Evolutionary conservation across 1,284 basidiomycete genomes (phyloP).

Genomic region (Ustilago sp.): DNA sequence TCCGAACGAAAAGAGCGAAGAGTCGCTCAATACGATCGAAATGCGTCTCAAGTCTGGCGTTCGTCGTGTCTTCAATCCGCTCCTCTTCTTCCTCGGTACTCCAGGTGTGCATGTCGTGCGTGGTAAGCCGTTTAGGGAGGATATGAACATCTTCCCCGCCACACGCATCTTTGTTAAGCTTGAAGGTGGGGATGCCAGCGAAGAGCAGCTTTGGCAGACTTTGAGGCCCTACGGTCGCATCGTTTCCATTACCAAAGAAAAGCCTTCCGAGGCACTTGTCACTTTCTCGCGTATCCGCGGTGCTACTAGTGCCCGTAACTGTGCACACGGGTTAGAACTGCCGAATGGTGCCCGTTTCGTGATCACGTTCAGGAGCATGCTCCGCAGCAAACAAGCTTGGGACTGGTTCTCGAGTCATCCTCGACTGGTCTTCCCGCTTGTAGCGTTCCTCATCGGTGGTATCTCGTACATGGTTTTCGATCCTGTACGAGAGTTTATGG

Average conservation of each 20-base stretch:
- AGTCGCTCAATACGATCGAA: constrained; percentile 56
- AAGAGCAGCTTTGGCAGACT: constrained; percentile 63
- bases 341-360: constrained; percentile 75
- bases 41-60: constrained; percentile 47
- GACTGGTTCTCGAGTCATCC: constrained; percentile 89
- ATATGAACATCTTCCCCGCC: constrained; percentile 62
- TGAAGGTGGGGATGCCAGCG: constrained; percentile 52
- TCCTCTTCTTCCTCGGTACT: constrained; percentile 47
- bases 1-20: constrained; percentile 42
- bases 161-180: constrained; percentile 55
- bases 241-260: constrained; percentile 73
- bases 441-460: constrained; percentile 87
- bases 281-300: constrained; percentile 73
- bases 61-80: constrained; percentile 46
- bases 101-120: constrained; percentile 62
- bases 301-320: constrained; percentile 86
- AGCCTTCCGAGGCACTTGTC: constrained; percentile 49
- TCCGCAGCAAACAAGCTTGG: constrained; percentile 82
- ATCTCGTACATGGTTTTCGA: constrained; percentile 90
- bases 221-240: constrained; percentile 85
- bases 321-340: constrained; percentile 79
- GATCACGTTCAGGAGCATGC: constrained; percentile 78
- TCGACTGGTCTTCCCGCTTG: constrained; percentile 82
- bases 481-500: constrained; percentile 85
- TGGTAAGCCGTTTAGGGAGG: constrained; percentile 62